Percentiles rank a stretch among this genome's conserved stretches.
Evolutionary conservation across 805 yeast genomes (phyloP).

Genomic region (Metschnikowia lachancei): DNA sequence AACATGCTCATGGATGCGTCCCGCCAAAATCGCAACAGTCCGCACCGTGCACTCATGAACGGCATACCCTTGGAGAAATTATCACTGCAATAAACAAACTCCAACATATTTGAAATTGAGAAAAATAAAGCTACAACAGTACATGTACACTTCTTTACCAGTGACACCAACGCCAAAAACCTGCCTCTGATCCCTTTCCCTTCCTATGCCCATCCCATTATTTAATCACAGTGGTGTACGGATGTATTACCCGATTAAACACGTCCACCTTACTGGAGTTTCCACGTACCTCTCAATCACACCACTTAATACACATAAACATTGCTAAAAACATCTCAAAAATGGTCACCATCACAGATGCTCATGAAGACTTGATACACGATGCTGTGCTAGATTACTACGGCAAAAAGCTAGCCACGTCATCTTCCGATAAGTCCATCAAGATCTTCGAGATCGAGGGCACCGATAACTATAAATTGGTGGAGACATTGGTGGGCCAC

Average conservation of each 20-base stretch:
- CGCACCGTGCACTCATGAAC: no score
- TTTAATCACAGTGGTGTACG: slow-evolving; percentile 8
- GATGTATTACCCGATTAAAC: not conserved
- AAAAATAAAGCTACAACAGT: no score
- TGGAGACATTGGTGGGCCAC: slow-evolving; percentile 87
- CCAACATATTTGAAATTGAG: no score
- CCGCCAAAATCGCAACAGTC: no score
- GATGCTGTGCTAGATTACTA: slow-evolving; percentile 97
- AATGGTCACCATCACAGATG: slow-evolving; percentile 83
- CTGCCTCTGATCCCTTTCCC: no score
- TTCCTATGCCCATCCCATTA: not conserved
- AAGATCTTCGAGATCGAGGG: slow-evolving; percentile 24
- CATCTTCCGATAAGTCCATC: slow-evolving; percentile 22
- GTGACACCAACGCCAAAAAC: no score
- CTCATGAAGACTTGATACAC: slow-evolving; percentile 90
- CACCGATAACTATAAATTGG: slow-evolving; percentile 39
- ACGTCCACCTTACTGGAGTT: slow-evolving; percentile 1
- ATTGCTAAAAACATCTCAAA: slow-evolving; percentile 3
- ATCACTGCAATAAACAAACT: no score
- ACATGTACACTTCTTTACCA: no score
- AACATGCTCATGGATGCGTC: no score
- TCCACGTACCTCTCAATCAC: slow-evolving; percentile 3
- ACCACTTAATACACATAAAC: not conserved
- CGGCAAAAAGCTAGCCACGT: slow-evolving; percentile 81
- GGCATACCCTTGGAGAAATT: no score